phyloP scores from a whole-genome alignment of 768 basidiomycete genomes.

The Suillus hirtellus region DNA sequence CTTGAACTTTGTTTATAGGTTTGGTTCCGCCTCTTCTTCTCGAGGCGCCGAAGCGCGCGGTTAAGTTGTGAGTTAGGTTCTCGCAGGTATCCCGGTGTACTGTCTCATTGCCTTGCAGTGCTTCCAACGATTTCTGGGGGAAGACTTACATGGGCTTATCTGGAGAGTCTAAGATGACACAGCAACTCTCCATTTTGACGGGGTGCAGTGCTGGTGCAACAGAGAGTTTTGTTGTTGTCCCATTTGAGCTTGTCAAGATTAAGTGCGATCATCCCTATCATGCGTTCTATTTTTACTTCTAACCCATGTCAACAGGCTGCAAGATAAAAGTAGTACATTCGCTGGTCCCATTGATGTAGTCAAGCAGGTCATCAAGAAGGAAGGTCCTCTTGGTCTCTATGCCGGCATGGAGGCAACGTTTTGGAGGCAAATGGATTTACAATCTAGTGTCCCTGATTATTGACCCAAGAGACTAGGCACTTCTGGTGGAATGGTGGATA shows the following conservation, averaged over 20 bases:
- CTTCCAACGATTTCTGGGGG: conserved; percentile 96
- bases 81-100: not conserved
- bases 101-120: conserved; percentile 40
- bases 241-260: conserved; percentile 95
- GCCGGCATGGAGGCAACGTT: conserved; percentile 97
- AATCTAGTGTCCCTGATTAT: not conserved
- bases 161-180: conserved; percentile 86
- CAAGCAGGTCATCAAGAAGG: conserved; percentile 70
- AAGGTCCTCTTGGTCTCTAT: conserved; percentile 85
- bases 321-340: conserved; percentile 90
- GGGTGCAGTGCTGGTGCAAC: conserved; percentile 95
- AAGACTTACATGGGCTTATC: conserved; percentile 63
- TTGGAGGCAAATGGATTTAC: conserved; percentile 70
- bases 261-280: conserved; percentile 44
- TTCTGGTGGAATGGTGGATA: conserved; percentile 95
- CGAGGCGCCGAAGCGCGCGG: conserved; percentile 97
- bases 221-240: conserved; percentile 93
- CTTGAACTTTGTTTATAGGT: conserved; percentile 42
- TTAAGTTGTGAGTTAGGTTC: conserved; percentile 74
- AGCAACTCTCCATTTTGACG: conserved; percentile 82
- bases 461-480: conserved; percentile 48
- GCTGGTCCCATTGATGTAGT: conserved; percentile 92
- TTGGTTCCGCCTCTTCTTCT: conserved; percentile 93
- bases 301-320: conserved; percentile 51
- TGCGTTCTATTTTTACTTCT: conserved; percentile 6